Evolutionary conservation across 495 filamentous ascomycete species (phyloP).

Genomic region (Podospora didyma): DNA sequence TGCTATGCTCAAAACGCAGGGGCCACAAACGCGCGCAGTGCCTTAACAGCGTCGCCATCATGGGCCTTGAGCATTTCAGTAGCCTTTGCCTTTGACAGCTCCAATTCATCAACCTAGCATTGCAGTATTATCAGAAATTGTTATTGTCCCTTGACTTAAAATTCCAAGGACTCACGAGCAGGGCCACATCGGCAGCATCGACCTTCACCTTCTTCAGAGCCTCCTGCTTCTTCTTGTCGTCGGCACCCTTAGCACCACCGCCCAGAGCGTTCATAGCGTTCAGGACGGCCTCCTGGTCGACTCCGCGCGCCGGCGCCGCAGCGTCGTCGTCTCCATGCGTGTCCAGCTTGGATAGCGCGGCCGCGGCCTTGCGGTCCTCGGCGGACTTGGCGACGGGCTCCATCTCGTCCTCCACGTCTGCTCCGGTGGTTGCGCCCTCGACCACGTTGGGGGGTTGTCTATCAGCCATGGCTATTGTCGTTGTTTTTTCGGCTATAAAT

Average conservation of each 20-base stretch:
- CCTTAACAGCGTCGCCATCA: constrained; percentile 70
- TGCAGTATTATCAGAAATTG: too few relatives aligned
- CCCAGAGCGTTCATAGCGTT: constrained; percentile 75
- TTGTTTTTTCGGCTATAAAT: not conserved
- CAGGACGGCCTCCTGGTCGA: constrained; percentile 77
- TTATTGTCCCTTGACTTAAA: not conserved
- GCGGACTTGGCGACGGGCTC: constrained; percentile 64
- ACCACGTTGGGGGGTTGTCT: constrained; percentile 52
- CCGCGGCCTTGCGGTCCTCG: constrained; percentile 88
- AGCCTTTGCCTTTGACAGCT: constrained; percentile 73
- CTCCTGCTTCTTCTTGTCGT: constrained; percentile 35
- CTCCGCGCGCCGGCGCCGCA: constrained; percentile 47
- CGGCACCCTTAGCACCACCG: constrained; percentile 27
- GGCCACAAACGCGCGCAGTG: constrained; percentile 56
- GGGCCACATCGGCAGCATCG: constrained; percentile 40
- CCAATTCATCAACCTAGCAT: constrained; percentile 72
- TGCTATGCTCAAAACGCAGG: constrained; percentile 1
- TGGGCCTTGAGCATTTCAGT: constrained; percentile 78
- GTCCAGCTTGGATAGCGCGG: constrained; percentile 76
- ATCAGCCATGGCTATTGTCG: constrained; percentile 48
- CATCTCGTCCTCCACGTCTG: constrained; percentile 56
- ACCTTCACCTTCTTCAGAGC: constrained; percentile 46
- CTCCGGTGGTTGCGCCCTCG: constrained; percentile 58
- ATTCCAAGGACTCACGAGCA: constrained; percentile 28
- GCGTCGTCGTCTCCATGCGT: constrained; percentile 54